phyloP scores from a whole-genome alignment of 805 yeast genomes.

The Dipodascus geniculatus region DNA sequence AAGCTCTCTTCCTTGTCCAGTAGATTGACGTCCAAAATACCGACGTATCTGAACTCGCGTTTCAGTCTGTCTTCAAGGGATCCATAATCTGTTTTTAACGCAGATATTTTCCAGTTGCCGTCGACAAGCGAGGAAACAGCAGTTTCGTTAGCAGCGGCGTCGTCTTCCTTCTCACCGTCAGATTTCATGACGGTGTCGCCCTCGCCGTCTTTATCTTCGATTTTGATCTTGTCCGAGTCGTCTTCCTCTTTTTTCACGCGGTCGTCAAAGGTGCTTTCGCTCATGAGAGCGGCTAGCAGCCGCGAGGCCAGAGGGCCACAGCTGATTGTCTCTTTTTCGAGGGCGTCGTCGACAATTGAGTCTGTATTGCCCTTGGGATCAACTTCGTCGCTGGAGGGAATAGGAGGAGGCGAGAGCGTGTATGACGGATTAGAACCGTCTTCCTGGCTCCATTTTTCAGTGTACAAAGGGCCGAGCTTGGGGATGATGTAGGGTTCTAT shows the following conservation, averaged over 20 bases:
- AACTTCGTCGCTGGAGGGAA: conserved; percentile 29
- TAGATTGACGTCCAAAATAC: conserved; percentile 43
- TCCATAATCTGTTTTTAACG: conserved; percentile 50
- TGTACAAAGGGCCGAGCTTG: conserved; percentile 70
- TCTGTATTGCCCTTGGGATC: conserved; percentile 51
- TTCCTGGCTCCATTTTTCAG: conserved; percentile 79
- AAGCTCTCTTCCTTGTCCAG: conserved; percentile 20
- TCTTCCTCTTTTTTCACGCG: not conserved
- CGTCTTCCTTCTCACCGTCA: conserved; percentile 13
- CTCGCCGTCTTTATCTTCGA: conserved; percentile 20
- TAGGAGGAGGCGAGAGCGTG: conserved; percentile 36
- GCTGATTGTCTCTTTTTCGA: conserved; percentile 66
- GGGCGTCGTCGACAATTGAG: conserved; percentile 42
- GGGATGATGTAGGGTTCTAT: conserved; percentile 68
- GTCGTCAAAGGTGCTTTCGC: conserved; percentile 13
- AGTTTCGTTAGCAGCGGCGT: conserved; percentile 7
- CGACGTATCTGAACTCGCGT: conserved; percentile 80
- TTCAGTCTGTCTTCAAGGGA: conserved; percentile 80
- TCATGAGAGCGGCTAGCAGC: conserved; percentile 64
- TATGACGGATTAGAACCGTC: conserved; percentile 31
- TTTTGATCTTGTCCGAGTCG: conserved; percentile 23
- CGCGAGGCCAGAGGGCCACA: conserved; percentile 89
- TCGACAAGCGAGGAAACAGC: conserved; percentile 8
- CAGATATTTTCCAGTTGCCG: conserved; percentile 34
- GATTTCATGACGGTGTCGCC: conserved; percentile 9